These are phyloP conservation scores for Aspergillus pseudotamarii DNA, from an alignment of 2,329 filamentous ascomycete species.

Conservation along the genomic window DNA sequence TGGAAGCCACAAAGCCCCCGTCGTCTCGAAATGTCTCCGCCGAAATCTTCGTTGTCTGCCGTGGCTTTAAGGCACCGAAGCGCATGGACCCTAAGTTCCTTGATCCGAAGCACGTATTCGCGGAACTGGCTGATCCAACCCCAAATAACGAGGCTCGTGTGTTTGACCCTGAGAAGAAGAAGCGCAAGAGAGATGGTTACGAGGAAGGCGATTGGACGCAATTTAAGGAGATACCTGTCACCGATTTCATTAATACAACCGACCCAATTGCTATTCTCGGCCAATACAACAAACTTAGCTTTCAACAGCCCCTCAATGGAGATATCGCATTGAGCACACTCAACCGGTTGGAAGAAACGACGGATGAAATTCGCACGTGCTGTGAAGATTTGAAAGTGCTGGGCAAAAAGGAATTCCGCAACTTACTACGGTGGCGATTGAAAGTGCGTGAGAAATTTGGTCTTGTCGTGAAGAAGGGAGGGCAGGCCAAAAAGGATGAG, in stretches of 20 bases:
- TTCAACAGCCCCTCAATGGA: constrained; percentile 75
- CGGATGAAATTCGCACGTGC: constrained; percentile 74
- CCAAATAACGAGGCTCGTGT: constrained; percentile 98
- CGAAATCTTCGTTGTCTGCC: constrained; percentile 97
- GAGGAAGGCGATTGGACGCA: constrained; percentile 94
- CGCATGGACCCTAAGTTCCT: constrained; percentile 89
- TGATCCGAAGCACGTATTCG: constrained; percentile 86
- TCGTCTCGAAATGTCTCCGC: constrained; percentile 95
- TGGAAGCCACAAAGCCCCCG: constrained; percentile 96
- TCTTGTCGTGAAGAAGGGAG: constrained; percentile 72
- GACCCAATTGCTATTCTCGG: constrained; percentile 94
- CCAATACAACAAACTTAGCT: constrained; percentile 78
- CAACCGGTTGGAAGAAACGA: constrained; percentile 83
- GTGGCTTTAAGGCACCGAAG: constrained; percentile 93
- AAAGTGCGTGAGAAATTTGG: constrained; percentile 90
- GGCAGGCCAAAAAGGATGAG: constrained; percentile 53
- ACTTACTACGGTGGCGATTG: constrained; percentile 84
- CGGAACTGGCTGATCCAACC: constrained; percentile 79
- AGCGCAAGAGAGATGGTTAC: constrained; percentile 95
- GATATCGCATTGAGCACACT: constrained; percentile 87
- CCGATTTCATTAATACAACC: constrained; percentile 88
- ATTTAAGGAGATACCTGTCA: constrained; percentile 85
- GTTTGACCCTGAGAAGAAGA: constrained; percentile 96
- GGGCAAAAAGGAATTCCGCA: constrained; percentile 91
- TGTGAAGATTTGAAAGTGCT: constrained; percentile 86